phyloP scores from a whole-genome alignment of 2,329 filamentous ascomycete genomes.

The Talaromyces rugulosus region DNA sequence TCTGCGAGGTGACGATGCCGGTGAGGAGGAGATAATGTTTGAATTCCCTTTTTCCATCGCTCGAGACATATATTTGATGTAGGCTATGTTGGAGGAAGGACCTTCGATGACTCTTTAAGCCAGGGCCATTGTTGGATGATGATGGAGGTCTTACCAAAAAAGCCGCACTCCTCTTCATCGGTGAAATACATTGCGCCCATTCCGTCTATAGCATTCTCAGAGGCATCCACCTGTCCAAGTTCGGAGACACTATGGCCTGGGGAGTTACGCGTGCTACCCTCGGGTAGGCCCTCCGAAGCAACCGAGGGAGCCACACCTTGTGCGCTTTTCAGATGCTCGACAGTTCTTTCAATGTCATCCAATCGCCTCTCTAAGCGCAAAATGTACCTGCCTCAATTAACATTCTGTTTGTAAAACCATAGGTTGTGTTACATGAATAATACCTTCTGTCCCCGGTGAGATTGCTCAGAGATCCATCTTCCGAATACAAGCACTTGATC shows the following conservation, averaged over 20 bases:
- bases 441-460: slow-evolving; percentile 15
- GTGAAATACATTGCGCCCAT: slow-evolving; percentile 29
- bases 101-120: slow-evolving; percentile 17
- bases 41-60: slow-evolving; percentile 19
- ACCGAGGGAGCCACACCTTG: not conserved
- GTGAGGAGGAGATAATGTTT: not conserved
- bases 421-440: not conserved
- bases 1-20: not conserved
- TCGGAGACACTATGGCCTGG: not conserved
- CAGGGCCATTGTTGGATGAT: not conserved
- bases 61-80: slow-evolving; percentile 34
- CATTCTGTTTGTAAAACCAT: not conserved
- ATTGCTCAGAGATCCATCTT: slow-evolving; percentile 11
- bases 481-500: slow-evolving; percentile 13
- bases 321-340: not conserved
- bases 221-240: slow-evolving; percentile 4
- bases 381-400: not conserved
- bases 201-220: slow-evolving; percentile 22
- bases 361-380: not conserved
- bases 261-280: not conserved
- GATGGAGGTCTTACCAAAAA: slow-evolving; percentile 24
- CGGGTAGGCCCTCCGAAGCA: too few relatives aligned
- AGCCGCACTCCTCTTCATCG: slow-evolving; percentile 30
- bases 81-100: slow-evolving; percentile 41
- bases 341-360: not conserved